Evolutionary conservation across 768 basidiomycete genomes (phyloP).

Genomic region (Paxillus involutus): DNA sequence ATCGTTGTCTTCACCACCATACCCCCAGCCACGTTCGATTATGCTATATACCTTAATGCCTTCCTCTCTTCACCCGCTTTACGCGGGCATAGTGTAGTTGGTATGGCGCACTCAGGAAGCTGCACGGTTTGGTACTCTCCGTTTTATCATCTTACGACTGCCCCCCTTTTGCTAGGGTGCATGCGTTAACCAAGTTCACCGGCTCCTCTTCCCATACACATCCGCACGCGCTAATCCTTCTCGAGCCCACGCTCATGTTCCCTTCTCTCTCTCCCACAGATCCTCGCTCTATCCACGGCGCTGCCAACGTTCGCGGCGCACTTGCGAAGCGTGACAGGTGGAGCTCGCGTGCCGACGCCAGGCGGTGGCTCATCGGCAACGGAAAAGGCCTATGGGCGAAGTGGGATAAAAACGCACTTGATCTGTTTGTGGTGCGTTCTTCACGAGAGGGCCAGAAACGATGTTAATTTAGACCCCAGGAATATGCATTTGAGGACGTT

Average conservation of each 20-base stretch:
- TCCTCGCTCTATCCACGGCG: constrained; percentile 27
- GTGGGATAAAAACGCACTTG: constrained; percentile 24
- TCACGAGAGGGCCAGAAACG: not conserved
- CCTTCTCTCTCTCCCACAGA: constrained; percentile 26
- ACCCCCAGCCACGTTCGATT: constrained; percentile 23
- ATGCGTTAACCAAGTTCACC: constrained; percentile 17
- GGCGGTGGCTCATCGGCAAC: constrained; percentile 14
- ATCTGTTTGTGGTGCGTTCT: constrained; percentile 23
- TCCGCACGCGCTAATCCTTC: constrained; percentile 19
- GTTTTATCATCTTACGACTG: not conserved
- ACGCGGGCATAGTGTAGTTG: constrained; percentile 21
- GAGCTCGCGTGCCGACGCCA: constrained; percentile 20
- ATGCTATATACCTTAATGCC: constrained; percentile 20
- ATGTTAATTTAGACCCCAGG: constrained; percentile 7
- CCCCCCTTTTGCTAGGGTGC: constrained; percentile 7
- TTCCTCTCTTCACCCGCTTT: constrained; percentile 26
- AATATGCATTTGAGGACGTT: constrained; percentile 25
- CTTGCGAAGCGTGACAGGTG: constrained; percentile 26
- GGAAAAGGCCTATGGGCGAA: constrained; percentile 19
- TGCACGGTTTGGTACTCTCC: constrained; percentile 24
- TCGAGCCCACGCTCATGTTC: constrained; percentile 34
- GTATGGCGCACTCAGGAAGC: constrained; percentile 28
- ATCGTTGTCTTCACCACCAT: not conserved
- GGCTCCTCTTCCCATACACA: not conserved
- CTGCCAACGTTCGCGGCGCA: constrained; percentile 29